Evolutionary conservation across 2,329 filamentous ascomycete genomes (phyloP), one percentile per base, ranked within the genome.

Genomic region (Podosphaera xanthii): DNA sequence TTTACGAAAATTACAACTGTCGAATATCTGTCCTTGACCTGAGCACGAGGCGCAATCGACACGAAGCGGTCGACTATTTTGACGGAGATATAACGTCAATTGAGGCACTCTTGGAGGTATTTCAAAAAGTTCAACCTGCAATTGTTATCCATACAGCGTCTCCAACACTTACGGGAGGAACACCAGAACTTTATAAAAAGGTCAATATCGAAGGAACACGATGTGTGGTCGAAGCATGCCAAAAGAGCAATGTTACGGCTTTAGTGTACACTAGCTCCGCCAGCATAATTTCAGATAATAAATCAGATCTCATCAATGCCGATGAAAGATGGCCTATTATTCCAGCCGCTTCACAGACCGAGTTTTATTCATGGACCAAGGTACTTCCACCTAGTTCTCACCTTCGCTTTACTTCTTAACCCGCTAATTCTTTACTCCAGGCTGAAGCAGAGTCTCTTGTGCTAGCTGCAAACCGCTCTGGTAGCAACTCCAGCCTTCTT

Each of bases 201-300:
- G 86, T 97, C 69, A 98, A 97, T 70, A 83, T 95, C 58, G 83
- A 88, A 58, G 91, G 91, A 58, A 96, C 92, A 12, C 76, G 76
- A 63, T 82, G 84, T 64, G 78, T 96, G 56, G 74, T 97, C 59
- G 80, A 83, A 42, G 87, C 86, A 14, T 85, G 85, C 65, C 78
- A 79, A 67, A 75, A 79, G 64, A 77, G 78, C 44, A 83, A 79
- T 62, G 88, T 91, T 67, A 87, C 83, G 72, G 86, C 80, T 0
- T 81, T 97, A 63, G 87, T 97, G 54, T 95, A 91, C 72, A 97
- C 91, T 22, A 92, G 86, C 70, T 92, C 86, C 59, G 86, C 87
- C 58, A 94, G 88, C 61, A 84, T 95, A 62, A 76, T 95, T 63
- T 84, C 86, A 68, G 89, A 97, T 72, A 90, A 90, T 65, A 75